Evolutionary conservation across 306 rosid genomes (phyloP), one percentile per base, ranked within the genome.

Genomic region (Parietaria judaica): DNA sequence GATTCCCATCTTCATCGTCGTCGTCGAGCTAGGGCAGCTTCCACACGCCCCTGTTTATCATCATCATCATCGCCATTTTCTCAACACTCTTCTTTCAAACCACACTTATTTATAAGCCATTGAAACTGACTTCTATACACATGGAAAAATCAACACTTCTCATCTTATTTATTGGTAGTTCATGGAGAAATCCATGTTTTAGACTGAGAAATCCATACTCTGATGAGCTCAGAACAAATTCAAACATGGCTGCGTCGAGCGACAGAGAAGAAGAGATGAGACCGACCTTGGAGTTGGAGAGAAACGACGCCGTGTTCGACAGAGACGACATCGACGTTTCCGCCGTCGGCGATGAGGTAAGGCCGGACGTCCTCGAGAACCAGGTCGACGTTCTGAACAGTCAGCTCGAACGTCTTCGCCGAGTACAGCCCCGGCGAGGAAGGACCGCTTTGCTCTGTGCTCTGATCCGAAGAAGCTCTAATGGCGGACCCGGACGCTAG

Each of bases 1-100:
- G n/a, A 86, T 92, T 15, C 97, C 97, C 99, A 88, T 88, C 58
- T 73, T 84, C 99, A 94, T 86, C 3, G 99, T 92, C 11, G 95
- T 92, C 7, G 96, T 92, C 11, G 99, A 94, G 85, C 94, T 88
- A 0, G 97, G 99, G 70, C 97, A 94, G 74, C 94, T 86, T 52
- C 81, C 94, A 58, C 99, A 88, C 0, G 96, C 99, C 71, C 99
- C 99, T 85, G 73, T 65, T 31, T 9, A 15, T 58, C 23, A 36
- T 58, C 15, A 50, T 57, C 45, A 41, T 41, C 6, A 41, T 64
- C 47, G 6, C 45, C 56, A 54, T 45, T 46, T 14, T 38, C 15
- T 31, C 47, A 13, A n/a, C 56, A n/a, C 16, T 51, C 17, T 11
- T 51, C 12, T 31, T 23, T 23, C 31, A 23, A 23, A 23, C 31